Evolutionary conservation across 495 filamentous ascomycete genomes (phyloP), one percentile per base, ranked within the genome.

Genomic region (Clavariopsis aquatica): DNA sequence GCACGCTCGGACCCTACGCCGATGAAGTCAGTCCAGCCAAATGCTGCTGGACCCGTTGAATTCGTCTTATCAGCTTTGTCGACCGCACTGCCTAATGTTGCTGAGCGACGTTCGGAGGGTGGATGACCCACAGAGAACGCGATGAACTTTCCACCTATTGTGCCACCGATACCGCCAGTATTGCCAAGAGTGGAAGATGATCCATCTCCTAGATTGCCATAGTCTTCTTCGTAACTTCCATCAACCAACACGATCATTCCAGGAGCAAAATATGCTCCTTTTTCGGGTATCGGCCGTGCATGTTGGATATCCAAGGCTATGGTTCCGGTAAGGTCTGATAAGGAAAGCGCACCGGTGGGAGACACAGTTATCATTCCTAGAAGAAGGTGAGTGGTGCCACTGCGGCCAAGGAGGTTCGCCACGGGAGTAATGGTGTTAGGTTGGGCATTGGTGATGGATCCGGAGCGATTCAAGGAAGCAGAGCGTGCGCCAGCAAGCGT

Each of bases 1-100:
- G 91, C 91, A 53, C 93, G 88, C 73, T 96, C 92, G 64, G 90
- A 93, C 8, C 94, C 94, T 1, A 93, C 84, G 22, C 95, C 94
- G 0, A 96, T 76, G 73, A 98, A 98, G 71, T 99, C 95, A 9
- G 96, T 88, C 90, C 96, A 98, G 12, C 94, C 95, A 72, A 97
- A 96, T 43, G 38, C 31, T 0, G 90, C 92, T 56, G 85, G 86
- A 20, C 89, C 89, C 62, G 87, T 84, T 19, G 84, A 86, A 15
- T 73, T 54, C 41, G 77, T 79, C 23, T 79, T 69, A 66, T 87
- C 82, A 24, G 23, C 15, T 51, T 38, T 52, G n/a, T 28, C 74
- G 67, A 1, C 77, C 76, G 55, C 76, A 28, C 93, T 92, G 27
- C 94, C 93, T 17, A 96, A 79, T 2, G 89, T 92, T 23, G 84